Percentiles rank a stretch among this genome's conserved stretches.
Evolutionary conservation across 345 rosid genomes (phyloP).

Genomic region (Salix udensis): DNA sequence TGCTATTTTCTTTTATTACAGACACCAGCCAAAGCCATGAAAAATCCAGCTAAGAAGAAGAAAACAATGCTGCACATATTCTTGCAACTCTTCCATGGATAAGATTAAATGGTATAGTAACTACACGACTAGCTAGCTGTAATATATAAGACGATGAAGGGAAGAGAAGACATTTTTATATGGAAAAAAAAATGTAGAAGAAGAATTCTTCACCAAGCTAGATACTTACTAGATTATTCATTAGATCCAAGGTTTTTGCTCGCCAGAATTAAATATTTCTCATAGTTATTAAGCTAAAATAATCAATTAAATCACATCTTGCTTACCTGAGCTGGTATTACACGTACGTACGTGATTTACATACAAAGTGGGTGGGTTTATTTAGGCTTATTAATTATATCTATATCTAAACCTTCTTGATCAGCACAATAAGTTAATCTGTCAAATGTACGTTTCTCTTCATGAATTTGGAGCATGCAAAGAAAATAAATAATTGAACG

Average conservation of each 20-base stretch:
- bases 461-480: not conserved
- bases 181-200: not conserved
- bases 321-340: not conserved
- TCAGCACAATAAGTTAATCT: not conserved
- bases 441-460: not conserved
- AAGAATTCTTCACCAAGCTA: too few species aligned
- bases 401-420: not conserved
- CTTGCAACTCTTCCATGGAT: not conserved
- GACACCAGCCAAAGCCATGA: constrained; percentile 39
- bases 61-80: not conserved
- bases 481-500: not conserved
- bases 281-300: not conserved
- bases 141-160: not conserved
- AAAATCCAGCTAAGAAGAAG: not conserved
- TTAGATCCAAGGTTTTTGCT: not conserved
- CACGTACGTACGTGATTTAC: not conserved
- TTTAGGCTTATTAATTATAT: not conserved
- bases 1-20: constrained; percentile 56
- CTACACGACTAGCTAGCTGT: too few species aligned
- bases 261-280: not conserved
- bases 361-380: not conserved
- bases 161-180: not conserved
- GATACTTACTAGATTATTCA: not conserved
- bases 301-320: not conserved
- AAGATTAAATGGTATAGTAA: not conserved